A percentile compares a stretch with the other conserved stretches of the same genome.
phyloP scores from a whole-genome alignment of 2,329 filamentous ascomycete genomes.

The Xenoacremonium recifei region DNA sequence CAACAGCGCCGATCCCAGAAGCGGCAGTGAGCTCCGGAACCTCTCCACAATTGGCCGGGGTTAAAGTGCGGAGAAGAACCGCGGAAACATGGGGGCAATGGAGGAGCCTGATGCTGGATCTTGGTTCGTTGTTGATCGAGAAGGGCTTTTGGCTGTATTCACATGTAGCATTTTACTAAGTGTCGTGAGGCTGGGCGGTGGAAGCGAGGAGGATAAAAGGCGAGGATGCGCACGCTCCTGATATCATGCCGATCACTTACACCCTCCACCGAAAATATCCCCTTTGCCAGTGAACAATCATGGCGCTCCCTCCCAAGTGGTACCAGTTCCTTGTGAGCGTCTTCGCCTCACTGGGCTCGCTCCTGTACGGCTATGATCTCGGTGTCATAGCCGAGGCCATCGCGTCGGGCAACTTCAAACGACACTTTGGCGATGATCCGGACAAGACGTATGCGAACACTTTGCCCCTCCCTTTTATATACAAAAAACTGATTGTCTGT shows the following conservation, averaged over 20 bases:
- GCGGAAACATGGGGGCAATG: too few species aligned
- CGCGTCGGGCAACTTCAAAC: constrained; percentile 44
- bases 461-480: background rate
- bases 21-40: background rate
- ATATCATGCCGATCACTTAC: too few species aligned
- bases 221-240: too few species aligned
- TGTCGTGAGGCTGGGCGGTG: too few species aligned
- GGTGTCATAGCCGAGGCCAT: constrained; percentile 53
- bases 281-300: too few species aligned
- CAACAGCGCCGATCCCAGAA: background rate
- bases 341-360: constrained; percentile 55
- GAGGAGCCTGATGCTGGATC: too few species aligned
- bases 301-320: constrained; percentile 44
- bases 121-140: too few species aligned
- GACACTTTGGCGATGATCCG: constrained; percentile 35
- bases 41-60: background rate
- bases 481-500: background rate
- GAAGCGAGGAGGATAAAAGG: too few species aligned
- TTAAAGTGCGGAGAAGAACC: background rate
- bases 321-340: constrained; percentile 52
- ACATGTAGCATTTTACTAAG: too few species aligned
- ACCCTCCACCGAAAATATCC: too few species aligned
- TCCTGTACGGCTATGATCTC: constrained; percentile 55
- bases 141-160: too few species aligned
- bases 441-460: constrained; percentile 33